A percentile compares a stretch with the other conserved stretches of the same genome.
Conservation (phyloP, 2,329 filamentous ascomycete species). For the Aspergillus brunneoviolaceus region DNA sequence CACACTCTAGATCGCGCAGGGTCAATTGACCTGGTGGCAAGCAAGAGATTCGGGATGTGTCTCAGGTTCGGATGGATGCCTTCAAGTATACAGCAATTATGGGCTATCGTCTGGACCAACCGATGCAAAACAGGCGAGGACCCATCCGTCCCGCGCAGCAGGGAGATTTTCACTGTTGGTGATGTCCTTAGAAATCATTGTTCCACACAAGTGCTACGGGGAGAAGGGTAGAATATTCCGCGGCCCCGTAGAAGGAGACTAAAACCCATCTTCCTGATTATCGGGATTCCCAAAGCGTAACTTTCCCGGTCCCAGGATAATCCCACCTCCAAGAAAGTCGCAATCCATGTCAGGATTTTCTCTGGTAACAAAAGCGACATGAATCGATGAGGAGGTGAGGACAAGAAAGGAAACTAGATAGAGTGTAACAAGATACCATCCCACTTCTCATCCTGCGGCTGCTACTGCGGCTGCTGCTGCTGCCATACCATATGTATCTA, state of each 20-base stretch:
- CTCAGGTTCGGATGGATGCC: neutral
- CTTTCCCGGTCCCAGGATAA: neutral
- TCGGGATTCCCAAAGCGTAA: slow-evolving; percentile 19
- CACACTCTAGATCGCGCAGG: neutral
- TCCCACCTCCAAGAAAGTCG: neutral
- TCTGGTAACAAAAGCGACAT: too few relatives aligned
- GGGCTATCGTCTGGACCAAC: neutral
- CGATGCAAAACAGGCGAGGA: neutral
- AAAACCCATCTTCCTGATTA: slow-evolving; percentile 21
- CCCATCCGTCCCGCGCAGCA: slow-evolving; percentile 6
- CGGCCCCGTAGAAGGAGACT: slow-evolving; percentile 17
- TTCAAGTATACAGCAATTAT: neutral
- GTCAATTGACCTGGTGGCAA: too few relatives aligned
- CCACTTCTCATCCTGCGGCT: neutral
- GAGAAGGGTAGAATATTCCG: slow-evolving; percentile 22
- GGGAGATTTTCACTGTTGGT: slow-evolving; percentile 3
- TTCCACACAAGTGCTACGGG: slow-evolving; percentile 17
- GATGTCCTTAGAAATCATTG: slow-evolving; percentile 4
- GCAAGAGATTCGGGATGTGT: neutral
- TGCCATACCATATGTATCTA: too few relatives aligned
- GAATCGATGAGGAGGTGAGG: neutral
- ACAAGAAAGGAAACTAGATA: neutral
- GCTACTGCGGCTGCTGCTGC: too few relatives aligned
- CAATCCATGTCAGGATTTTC: neutral
- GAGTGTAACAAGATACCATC: neutral